Evolutionary conservation across 208 protist genomes (phyloP), one percentile per base, ranked within the genome.

Genomic region (Porcisia hertigi): DNA sequence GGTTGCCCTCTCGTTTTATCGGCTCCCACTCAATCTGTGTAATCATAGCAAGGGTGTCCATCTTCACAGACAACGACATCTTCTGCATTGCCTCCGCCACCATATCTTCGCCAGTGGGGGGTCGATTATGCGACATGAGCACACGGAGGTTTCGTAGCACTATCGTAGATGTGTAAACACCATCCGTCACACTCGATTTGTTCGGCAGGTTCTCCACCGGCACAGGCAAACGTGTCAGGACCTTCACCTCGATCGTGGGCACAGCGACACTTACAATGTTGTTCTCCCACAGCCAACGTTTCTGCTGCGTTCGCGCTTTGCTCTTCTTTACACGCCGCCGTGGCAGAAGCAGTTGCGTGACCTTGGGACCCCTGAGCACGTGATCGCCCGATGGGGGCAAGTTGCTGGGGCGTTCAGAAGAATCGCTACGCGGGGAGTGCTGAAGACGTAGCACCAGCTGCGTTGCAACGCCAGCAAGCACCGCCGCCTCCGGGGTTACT

Each of bases 1-100:
- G 47, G 71, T 92, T 94, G 41, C 89, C 93, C 36, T 89, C 80
- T 2, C 93, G 89, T 47, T 55, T 43, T 23, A 94, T 54, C 41
- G 91, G 93, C 77, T 97, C 93, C 65, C 91, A 89, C 73, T 94
- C 88, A 36, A 97, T 87, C 73, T 97, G 93, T 16, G 84, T 91
- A 41, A 95, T 77, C 30, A 92, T 25, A 3, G 91, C 86, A 18
- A 92, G 23, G 36, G 90, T 90, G 41, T 76, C 82, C 12, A 95
- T 36, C 18, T 74, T 86, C 30, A 92, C 71, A n/a, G 91, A 95
- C n/a, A 67, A 84, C 0, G 81, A 87, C 45, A 91, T 43, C 25
- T 80, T 77, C 67, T 73, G 77, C 18, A 75, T 74, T 59, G 70
- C 66, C 34, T 88, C 79, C 11, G 72, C 69, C 12, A 59, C 30